These are phyloP conservation scores for Candida sanyaensis DNA, from an alignment of 1,139 yeast species.

Conservation along the genomic window DNA sequence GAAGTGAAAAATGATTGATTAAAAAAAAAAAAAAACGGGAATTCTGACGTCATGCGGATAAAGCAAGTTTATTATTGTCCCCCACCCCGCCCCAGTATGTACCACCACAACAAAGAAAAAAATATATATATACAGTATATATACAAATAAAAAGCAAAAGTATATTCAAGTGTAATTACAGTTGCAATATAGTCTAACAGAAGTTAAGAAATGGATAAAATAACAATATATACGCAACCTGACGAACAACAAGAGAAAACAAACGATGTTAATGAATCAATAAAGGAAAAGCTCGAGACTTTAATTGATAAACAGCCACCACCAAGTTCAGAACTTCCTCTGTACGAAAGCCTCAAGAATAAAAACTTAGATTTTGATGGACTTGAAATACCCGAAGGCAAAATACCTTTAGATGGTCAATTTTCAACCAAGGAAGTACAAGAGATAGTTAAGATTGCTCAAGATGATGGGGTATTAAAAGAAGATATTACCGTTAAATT, in stretches of 20 bases:
- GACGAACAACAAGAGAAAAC: constrained; percentile 1
- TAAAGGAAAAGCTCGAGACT: constrained; percentile 8
- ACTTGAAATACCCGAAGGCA: constrained; percentile 38
- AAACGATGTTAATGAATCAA: constrained; percentile 5
- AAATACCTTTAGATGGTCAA: constrained; percentile 44
- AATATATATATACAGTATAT: too few species aligned
- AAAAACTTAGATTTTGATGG: constrained; percentile 34
- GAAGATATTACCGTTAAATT: constrained; percentile 30
- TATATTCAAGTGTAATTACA: not conserved
- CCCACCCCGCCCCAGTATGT: not conserved
- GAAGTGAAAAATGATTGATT: constrained; percentile 1
- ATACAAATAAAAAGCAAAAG: too few species aligned
- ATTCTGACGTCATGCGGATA: not conserved
- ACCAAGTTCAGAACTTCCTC: not conserved
- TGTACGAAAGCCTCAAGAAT: not conserved
- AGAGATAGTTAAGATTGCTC: constrained; percentile 32
- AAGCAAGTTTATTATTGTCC: not conserved
- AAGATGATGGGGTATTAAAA: constrained; percentile 31
- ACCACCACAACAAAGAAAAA: too few species aligned
- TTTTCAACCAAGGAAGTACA: constrained; percentile 38
- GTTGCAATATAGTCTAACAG: not conserved
- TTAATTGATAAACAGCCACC: constrained; percentile 12
- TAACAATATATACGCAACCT: constrained; percentile 14
- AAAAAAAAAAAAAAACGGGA: too few species aligned
- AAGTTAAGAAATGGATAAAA: constrained; percentile 4